Percentiles rank a stretch among this genome's conserved stretches.
These are phyloP conservation scores for Trichoderma sp. DNA, from an alignment of 2,329 filamentous ascomycete genomes.

Conservation along the genomic window DNA sequence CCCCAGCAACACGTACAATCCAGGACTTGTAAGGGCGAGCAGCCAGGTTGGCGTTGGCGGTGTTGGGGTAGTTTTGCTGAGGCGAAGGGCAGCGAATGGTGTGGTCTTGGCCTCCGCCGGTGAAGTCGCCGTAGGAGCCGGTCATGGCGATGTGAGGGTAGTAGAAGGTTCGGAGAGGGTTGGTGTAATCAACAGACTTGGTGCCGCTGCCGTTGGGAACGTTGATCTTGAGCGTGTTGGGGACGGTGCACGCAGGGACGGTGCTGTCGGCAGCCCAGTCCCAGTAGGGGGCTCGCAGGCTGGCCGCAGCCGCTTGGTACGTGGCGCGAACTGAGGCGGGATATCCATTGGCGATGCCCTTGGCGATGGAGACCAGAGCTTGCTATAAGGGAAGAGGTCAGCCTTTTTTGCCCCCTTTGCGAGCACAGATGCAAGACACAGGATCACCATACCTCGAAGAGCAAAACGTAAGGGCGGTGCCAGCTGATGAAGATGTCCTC, in stretches of 20 bases:
- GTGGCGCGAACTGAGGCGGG: conserved; percentile 30
- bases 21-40: conserved; percentile 37
- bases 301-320: conserved; percentile 46
- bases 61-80: conserved; percentile 36
- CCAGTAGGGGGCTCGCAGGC: conserved; percentile 51
- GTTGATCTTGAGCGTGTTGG: conserved; percentile 38
- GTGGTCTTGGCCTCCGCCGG: conserved; percentile 30
- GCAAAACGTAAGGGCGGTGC: conserved; percentile 54
- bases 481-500: conserved; percentile 51
- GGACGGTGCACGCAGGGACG: conserved; percentile 43
- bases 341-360: conserved; percentile 46
- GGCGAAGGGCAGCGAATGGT: conserved; percentile 42
- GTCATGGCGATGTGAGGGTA: conserved; percentile 43
- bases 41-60: conserved; percentile 37
- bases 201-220: conserved; percentile 38
- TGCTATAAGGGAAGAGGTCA: conserved; percentile 40
- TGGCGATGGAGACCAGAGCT: conserved; percentile 46
- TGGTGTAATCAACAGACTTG: conserved; percentile 38
- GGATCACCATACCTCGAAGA: conserved; percentile 47
- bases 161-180: conserved; percentile 52
- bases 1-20: conserved; percentile 35
- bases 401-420: too few species aligned
- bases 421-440: not conserved
- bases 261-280: conserved; percentile 47
- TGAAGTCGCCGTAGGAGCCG: conserved; percentile 38